A percentile compares a stretch with the other conserved stretches of the same genome.
phyloP scores from a whole-genome alignment of 805 yeast species.

The Nakazawaea wyomingensis region DNA sequence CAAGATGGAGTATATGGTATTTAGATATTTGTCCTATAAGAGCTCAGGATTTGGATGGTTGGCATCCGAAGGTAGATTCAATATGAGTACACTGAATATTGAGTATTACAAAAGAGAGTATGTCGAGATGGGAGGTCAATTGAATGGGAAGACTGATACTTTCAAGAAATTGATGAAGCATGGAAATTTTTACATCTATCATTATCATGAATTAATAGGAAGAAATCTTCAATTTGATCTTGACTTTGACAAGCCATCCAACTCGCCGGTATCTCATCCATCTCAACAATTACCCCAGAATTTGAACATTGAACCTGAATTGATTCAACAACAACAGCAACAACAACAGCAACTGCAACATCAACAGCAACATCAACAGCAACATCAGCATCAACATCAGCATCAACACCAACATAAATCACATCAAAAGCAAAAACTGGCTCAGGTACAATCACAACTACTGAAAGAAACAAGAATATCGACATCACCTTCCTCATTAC shows the following conservation, averaged over 20 bases:
- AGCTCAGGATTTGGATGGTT: slow-evolving; percentile 13
- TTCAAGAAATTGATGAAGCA: slow-evolving; percentile 11
- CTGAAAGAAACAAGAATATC: too few relatives aligned
- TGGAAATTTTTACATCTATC: slow-evolving; percentile 12
- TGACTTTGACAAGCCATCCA: slow-evolving; percentile 4
- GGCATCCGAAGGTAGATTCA: slow-evolving; percentile 9
- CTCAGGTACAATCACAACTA: too few relatives aligned
- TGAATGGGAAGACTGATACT: slow-evolving; percentile 11
- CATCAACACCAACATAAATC: neutral
- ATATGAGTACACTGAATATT: slow-evolving; percentile 4
- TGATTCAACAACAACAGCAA: slow-evolving; percentile 1
- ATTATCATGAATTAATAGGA: slow-evolving; percentile 12
- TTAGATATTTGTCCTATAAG: slow-evolving; percentile 8
- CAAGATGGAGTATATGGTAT: slow-evolving; percentile 12
- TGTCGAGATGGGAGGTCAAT: slow-evolving; percentile 10
- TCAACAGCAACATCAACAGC: neutral
- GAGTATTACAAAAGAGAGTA: slow-evolving; percentile 10
- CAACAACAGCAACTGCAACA: slow-evolving; percentile 3
- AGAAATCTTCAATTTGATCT: slow-evolving; percentile 10
- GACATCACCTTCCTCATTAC: neutral
- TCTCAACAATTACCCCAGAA: neutral
- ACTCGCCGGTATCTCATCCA: neutral
- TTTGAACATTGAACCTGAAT: slow-evolving; percentile 7
- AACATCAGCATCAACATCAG: neutral
- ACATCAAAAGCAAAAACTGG: neutral